Evolutionary conservation across 352 stramenopile species (phyloP).

Genomic region (Thalassiosira mediterranea): DNA sequence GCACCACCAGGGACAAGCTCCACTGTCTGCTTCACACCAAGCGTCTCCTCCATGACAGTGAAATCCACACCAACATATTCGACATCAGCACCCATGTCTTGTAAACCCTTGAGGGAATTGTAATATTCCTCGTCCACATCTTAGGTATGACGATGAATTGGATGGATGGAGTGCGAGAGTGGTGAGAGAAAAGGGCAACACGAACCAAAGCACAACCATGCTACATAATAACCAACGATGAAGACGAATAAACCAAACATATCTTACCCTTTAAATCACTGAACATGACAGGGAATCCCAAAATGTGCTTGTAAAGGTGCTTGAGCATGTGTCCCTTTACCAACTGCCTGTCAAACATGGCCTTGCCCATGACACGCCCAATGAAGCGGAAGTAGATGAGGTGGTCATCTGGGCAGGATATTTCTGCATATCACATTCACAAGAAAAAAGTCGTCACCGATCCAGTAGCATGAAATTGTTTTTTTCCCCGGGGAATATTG

Average conservation of each 20-base stretch:
- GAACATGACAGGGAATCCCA: constrained; percentile 95
- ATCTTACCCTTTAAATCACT: constrained; percentile 90
- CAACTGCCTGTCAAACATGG: constrained; percentile 94
- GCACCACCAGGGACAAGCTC: constrained; percentile 90
- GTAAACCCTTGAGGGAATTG: constrained; percentile 72
- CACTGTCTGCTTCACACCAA: constrained; percentile 85
- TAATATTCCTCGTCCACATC: constrained; percentile 79
- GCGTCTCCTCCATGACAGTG: constrained; percentile 83
- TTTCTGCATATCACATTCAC: constrained; percentile 33
- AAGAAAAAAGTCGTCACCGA: not conserved
- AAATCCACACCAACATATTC: constrained; percentile 85
- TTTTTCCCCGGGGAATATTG: not conserved
- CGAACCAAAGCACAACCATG: no score
- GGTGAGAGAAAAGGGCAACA: no score
- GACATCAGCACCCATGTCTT: constrained; percentile 66
- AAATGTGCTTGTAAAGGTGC: constrained; percentile 96
- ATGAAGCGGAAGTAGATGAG: constrained; percentile 96
- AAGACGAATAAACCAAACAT: no score
- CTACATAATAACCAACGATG: no score
- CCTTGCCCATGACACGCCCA: constrained; percentile 92
- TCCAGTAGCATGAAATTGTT: not conserved
- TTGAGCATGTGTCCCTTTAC: constrained; percentile 94
- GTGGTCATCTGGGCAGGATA: constrained; percentile 87
- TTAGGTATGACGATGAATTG: no score
- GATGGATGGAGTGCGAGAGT: no score